A percentile compares a stretch with the other conserved stretches of the same genome.
Evolutionary conservation across 2,329 filamentous ascomycete species (phyloP).

Genomic region (Fusarium irregulare): DNA sequence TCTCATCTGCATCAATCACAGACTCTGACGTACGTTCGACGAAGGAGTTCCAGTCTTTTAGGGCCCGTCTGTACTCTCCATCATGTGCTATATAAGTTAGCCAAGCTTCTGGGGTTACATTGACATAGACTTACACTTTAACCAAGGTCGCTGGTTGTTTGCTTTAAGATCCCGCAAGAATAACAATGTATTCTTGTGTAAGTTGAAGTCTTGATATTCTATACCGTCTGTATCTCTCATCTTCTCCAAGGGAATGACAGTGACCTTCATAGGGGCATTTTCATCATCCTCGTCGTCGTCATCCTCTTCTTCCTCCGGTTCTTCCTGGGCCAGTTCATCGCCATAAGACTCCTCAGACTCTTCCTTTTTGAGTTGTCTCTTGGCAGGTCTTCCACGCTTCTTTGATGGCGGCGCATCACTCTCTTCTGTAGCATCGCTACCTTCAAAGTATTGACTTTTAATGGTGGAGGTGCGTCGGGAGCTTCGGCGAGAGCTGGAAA

Average conservation of each 20-base stretch:
- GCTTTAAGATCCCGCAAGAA: conserved; percentile 69
- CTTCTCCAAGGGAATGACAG: conserved; percentile 52
- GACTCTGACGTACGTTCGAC: conserved; percentile 77
- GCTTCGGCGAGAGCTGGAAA: conserved; percentile 54
- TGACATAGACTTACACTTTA: conserved; percentile 59
- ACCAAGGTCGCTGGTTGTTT: conserved; percentile 69
- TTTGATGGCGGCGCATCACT: conserved; percentile 46
- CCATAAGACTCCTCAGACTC: conserved; percentile 46
- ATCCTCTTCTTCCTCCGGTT: conserved; percentile 45
- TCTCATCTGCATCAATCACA: conserved; percentile 78
- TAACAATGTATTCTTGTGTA: conserved; percentile 68
- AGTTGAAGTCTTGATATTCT: conserved; percentile 62
- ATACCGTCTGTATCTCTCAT: conserved; percentile 50
- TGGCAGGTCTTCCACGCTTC: conserved; percentile 45
- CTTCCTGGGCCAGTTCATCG: conserved; percentile 42
- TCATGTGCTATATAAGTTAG: conserved; percentile 72
- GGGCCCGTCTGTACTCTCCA: conserved; percentile 78
- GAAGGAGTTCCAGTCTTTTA: conserved; percentile 85
- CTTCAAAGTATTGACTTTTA: conserved; percentile 66
- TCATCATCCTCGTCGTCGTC: conserved; percentile 54
- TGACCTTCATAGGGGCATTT: conserved; percentile 50
- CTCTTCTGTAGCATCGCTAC: conserved; percentile 33
- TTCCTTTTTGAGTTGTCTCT: conserved; percentile 37
- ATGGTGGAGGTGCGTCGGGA: conserved; percentile 61
- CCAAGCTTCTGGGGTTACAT: neutral